phyloP scores from a whole-genome alignment of 2,329 filamentous ascomycete species.

The Exophiala xenobiotica region DNA sequence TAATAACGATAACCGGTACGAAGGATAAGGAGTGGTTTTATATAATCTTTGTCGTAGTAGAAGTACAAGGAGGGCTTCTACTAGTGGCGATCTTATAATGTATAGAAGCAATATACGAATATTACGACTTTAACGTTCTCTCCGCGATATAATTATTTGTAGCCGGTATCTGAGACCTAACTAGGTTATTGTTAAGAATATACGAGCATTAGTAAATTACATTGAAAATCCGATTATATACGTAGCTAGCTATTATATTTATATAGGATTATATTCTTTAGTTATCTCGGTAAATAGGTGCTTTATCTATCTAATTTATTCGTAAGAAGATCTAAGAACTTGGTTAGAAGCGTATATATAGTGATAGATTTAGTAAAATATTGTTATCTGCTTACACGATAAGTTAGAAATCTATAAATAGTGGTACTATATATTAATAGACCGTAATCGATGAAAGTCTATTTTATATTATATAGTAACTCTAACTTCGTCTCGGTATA shows the following conservation, averaged over 20 bases:
- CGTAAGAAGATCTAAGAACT: too few relatives aligned
- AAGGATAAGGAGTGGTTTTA: slow-evolving; percentile 49
- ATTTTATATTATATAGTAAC: background rate
- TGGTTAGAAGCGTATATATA: too few relatives aligned
- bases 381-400: background rate
- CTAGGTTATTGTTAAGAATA: background rate
- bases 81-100: slow-evolving; percentile 48
- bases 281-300: too few relatives aligned
- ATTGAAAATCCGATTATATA: too few relatives aligned
- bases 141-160: slow-evolving; percentile 13
- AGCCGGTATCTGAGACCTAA: slow-evolving; percentile 1
- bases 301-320: too few relatives aligned
- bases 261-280: too few relatives aligned
- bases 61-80: slow-evolving; percentile 49
- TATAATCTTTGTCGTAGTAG: slow-evolving; percentile 53
- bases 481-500: background rate
- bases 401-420: background rate
- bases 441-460: background rate
- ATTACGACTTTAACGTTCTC: slow-evolving; percentile 47
- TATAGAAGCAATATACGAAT: slow-evolving; percentile 49
- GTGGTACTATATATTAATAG: background rate
- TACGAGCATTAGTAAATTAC: background rate
- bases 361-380: background rate
- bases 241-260: too few relatives aligned
- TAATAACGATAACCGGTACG: slow-evolving; percentile 39